Base-by-base conservation (phyloP, 2,329 filamentous ascomycete genomes). In the Salinomyces thailandicus region DNA sequence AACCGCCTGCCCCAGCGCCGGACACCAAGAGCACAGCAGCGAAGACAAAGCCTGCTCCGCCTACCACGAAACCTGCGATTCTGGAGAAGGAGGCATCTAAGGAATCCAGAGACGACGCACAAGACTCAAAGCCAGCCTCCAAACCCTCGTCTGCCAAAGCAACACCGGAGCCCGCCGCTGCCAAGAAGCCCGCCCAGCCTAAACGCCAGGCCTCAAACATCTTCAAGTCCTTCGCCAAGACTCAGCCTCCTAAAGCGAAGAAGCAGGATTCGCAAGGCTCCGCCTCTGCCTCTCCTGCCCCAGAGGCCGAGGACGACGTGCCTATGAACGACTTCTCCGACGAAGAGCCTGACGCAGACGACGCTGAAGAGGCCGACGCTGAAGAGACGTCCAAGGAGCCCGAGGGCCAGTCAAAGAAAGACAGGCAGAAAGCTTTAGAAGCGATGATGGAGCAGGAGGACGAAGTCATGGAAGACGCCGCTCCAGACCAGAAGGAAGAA, bases 161-260 rank as follows among this genome's bases (percentile, higher is more conserved):
- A 15, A 43, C 47, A 17, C 35, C 45, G 3, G 41, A 49, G 13
- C 49, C 61, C 3, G 64, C 64, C 30, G 50, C 61, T 3, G 64
- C 64, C 30, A 50, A 53, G 11, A 63, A 56, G 43, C 47, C 46
- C 2, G 52, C 64, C 2, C 54, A 60, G 5, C 46, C 71, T 2
- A 85, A 83, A 52, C 38, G 72, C 73, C 36, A 45, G 41, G 20
- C 68, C 64, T 74, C 78, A 2, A 73, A 74, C 41, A 75, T 93
- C 17, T 85, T 91, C 68, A 79, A 80, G 42, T 81, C 84, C 0
- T 93, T 93, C 55, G 81, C 83, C 11, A 84, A 81, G 51, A 44
- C 45, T 5, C 51, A 51, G 27, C 11, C 22, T 26, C 58, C 68
- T 2, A 79, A 77, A 49, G 66, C 77, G 4, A 84, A 64, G 41